Percentiles rank a stretch among this genome's conserved stretches.
Evolutionary conservation across 2,329 filamentous ascomycete species (phyloP).

Genomic region (Xylaria multiplex): DNA sequence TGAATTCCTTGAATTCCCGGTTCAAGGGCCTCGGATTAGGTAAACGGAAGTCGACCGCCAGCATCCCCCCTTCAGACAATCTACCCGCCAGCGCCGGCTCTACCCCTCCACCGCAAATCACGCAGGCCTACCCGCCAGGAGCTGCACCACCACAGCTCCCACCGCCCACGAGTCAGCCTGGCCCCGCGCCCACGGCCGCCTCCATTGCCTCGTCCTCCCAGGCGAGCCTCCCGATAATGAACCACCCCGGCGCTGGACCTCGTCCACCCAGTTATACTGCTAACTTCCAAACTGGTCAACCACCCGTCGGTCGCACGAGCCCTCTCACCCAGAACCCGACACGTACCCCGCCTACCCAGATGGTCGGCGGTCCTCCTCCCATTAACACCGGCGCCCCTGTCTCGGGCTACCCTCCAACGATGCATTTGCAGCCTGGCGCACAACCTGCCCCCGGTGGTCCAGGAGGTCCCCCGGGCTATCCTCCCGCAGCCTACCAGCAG

Average conservation of each 20-base stretch:
- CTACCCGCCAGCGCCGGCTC: conserved; percentile 48
- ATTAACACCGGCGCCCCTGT: conserved; percentile 72
- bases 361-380: conserved; percentile 71
- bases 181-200: conserved; percentile 54
- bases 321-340: conserved; percentile 60
- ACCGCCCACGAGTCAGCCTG: conserved; percentile 51
- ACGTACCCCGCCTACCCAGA: conserved; percentile 68
- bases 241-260: conserved; percentile 68
- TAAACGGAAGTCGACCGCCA: conserved; percentile 78
- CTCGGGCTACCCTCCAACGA: conserved; percentile 68
- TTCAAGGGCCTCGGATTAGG: conserved; percentile 84
- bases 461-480: conserved; percentile 52
- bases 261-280: conserved; percentile 72
- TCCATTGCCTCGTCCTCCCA: conserved; percentile 60
- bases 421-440: conserved; percentile 55
- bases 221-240: conserved; percentile 67
- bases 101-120: conserved; percentile 61
- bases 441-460: conserved; percentile 56
- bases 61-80: conserved; percentile 63
- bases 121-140: conserved; percentile 55
- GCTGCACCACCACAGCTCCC: conserved; percentile 35
- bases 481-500: conserved; percentile 58
- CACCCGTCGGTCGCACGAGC: conserved; percentile 63
- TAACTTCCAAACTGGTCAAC: conserved; percentile 61
- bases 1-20: conserved; percentile 83